Base-by-base conservation (phyloP, 371 early-diverging fungal species). In the Mortierella sp. region DNA sequence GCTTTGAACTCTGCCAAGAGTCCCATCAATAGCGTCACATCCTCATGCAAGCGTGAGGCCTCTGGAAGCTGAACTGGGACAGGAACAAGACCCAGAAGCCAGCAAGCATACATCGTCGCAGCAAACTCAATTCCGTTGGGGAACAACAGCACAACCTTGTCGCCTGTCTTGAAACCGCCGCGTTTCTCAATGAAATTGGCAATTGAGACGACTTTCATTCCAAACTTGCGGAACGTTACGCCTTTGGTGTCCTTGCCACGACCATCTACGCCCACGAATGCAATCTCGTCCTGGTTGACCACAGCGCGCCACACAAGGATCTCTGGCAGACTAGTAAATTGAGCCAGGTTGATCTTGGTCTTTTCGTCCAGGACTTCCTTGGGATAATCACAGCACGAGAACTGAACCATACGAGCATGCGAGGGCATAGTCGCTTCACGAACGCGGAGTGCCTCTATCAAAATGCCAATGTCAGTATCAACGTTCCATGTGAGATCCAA, bases 91-190 rank as follows among this genome's bases (percentile, higher is more conserved):
- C 95, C 95, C 8, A 91, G 79, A 3, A 89, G 88, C 71, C 95
- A 78, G 70, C 94, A 93, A 8, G 93, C 94, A 74, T 93, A 91
- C 16, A 95, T 78, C 1, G 90, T 85, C n/a, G 83, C 80, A 2
- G 92, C 81, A 71, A 88, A 91, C 53, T 94, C 95, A 27, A 92
- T 57, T 10, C 93, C 88, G 63, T 86, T 91, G 2, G 92, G 83
- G 47, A 90, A 85, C n/a, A 91, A 67, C 17, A 94, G 72, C 21
- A 95, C 60, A 3, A 89, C 91, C 52, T 87, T 85, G 49, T 83
- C 84, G 5, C 88, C 88, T 0, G 87, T 68, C 37, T 78, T 82
- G 88, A 80, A 6, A 80, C 86, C 60, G 79, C 82, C 79, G 79
- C 90, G 57, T 47, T 82, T 80, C 41, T 83, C 73, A 37, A 95